Evolutionary conservation across 495 filamentous ascomycete species (phyloP).

Genomic region (Trichoderma virens): DNA sequence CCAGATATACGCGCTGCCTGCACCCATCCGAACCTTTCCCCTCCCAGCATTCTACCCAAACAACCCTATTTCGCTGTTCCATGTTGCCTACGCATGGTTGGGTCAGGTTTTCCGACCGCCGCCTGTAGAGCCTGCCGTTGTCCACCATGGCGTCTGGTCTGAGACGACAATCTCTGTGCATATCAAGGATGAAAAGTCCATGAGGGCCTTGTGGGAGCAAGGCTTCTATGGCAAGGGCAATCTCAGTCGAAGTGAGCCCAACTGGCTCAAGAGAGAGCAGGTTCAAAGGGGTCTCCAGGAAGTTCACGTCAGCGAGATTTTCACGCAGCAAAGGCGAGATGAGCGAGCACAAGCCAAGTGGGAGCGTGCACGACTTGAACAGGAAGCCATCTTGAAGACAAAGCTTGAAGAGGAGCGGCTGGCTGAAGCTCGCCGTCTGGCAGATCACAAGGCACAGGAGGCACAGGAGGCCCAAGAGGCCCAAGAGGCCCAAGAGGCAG

Average conservation of each 20-base stretch:
- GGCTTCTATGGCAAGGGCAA: constrained; percentile 95
- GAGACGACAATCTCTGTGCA: constrained; percentile 74
- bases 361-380: constrained; percentile 78
- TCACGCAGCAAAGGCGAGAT: constrained; percentile 65
- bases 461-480: too few species aligned
- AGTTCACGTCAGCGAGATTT: constrained; percentile 58
- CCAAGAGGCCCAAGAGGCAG: too few species aligned
- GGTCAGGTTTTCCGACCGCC: constrained; percentile 61
- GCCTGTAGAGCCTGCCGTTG: constrained; percentile 53
- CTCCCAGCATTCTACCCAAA: constrained; percentile 82
- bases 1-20: constrained; percentile 70
- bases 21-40: constrained; percentile 71
- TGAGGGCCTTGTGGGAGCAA: constrained; percentile 82
- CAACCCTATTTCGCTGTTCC: constrained; percentile 81
- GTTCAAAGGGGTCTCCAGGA: constrained; percentile 54
- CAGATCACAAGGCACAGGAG: not conserved
- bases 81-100: constrained; percentile 67
- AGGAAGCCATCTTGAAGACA: constrained; percentile 68
- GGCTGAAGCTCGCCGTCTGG: constrained; percentile 3
- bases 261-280: constrained; percentile 80
- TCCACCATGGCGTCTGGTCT: constrained; percentile 70
- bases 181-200: constrained; percentile 64
- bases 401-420: constrained; percentile 52
- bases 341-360: constrained; percentile 81
- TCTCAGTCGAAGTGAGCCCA: constrained; percentile 87